Percentiles rank a stretch among this genome's conserved stretches.
Conservation (phyloP, 2,329 filamentous ascomycete genomes). For the Biscogniauxia sp. region DNA sequence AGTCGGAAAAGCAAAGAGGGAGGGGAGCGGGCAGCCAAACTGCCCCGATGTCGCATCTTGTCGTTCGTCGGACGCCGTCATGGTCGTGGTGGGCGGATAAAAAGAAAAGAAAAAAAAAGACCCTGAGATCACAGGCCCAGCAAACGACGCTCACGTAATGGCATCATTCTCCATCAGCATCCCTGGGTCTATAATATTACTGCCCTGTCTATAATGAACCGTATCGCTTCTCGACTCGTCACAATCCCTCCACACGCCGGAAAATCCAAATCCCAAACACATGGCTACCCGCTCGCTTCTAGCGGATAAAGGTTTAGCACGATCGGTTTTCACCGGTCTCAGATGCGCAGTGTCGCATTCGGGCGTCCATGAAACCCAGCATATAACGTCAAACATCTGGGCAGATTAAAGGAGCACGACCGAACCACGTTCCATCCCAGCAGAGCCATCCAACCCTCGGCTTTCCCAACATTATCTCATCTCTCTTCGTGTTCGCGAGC, state of each 20-base stretch:
- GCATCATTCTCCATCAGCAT: slow-evolving; percentile 4
- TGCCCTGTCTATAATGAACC: slow-evolving; percentile 18
- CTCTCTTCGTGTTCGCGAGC: slow-evolving; percentile 2
- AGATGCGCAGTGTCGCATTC: slow-evolving; percentile 29
- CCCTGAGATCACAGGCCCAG: slow-evolving; percentile 13
- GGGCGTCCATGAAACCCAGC: slow-evolving; percentile 26
- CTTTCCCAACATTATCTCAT: slow-evolving; percentile 19
- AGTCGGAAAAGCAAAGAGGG: too few relatives aligned
- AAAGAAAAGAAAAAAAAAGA: background rate
- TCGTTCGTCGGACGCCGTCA: too few relatives aligned
- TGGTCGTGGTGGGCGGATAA: too few relatives aligned
- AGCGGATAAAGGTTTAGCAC: slow-evolving; percentile 31
- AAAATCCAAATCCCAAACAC: slow-evolving; percentile 26
- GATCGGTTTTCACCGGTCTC: slow-evolving; percentile 28
- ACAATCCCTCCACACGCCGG: slow-evolving; percentile 21
- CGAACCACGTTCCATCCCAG: slow-evolving; percentile 28
- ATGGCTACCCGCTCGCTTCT: slow-evolving; percentile 30
- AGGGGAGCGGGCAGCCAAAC: too few relatives aligned
- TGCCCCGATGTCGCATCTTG: too few relatives aligned
- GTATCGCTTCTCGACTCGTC: slow-evolving; percentile 11
- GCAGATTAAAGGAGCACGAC: slow-evolving; percentile 30
- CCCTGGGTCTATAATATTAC: slow-evolving; percentile 18
- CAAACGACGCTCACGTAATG: background rate
- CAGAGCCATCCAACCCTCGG: background rate
- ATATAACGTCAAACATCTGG: slow-evolving; percentile 22